Evolutionary conservation across 1,139 yeast genomes (phyloP).

Genomic region (Scheffersomyces titani): DNA sequence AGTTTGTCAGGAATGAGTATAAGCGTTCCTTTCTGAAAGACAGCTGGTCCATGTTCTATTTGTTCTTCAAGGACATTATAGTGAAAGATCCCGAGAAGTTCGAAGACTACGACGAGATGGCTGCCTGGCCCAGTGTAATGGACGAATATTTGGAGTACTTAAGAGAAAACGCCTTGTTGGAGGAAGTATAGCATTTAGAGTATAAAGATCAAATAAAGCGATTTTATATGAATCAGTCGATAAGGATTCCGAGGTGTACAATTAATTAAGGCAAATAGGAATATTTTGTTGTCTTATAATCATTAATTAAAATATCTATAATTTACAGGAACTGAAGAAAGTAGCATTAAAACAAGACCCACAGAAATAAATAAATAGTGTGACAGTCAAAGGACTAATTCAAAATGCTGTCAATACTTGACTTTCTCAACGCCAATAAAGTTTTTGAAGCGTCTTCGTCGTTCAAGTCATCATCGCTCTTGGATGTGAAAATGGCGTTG

Average conservation of each 20-base stretch:
- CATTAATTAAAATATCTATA: neutral
- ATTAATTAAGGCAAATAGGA: neutral
- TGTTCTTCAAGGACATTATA: slow-evolving; percentile 58
- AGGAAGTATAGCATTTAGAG: neutral
- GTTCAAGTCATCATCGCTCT: slow-evolving; percentile 12
- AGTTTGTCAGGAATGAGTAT: slow-evolving; percentile 41
- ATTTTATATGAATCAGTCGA: neutral
- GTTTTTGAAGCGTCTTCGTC: slow-evolving; percentile 45
- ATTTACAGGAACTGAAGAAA: neutral
- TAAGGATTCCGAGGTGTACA: neutral
- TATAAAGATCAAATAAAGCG: neutral
- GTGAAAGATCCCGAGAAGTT: slow-evolving; percentile 50
- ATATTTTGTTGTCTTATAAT: neutral
- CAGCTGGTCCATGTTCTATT: slow-evolving; percentile 81
- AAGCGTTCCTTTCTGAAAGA: slow-evolving; percentile 61
- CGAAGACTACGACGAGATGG: slow-evolving; percentile 66
- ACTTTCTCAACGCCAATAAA: slow-evolving; percentile 44
- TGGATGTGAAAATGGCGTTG: slow-evolving; percentile 13
- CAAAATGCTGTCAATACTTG: slow-evolving; percentile 43
- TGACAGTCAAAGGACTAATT: too few relatives aligned
- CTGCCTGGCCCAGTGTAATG: slow-evolving; percentile 90
- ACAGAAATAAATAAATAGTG: neutral
- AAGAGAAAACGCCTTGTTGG: slow-evolving; percentile 27
- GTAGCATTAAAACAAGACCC: neutral
- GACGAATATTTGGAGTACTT: slow-evolving; percentile 79